Percentiles rank a stretch among this genome's conserved stretches.
Conservation (phyloP, 73 alveolate species). For the Paramecium caudatum region DNA sequence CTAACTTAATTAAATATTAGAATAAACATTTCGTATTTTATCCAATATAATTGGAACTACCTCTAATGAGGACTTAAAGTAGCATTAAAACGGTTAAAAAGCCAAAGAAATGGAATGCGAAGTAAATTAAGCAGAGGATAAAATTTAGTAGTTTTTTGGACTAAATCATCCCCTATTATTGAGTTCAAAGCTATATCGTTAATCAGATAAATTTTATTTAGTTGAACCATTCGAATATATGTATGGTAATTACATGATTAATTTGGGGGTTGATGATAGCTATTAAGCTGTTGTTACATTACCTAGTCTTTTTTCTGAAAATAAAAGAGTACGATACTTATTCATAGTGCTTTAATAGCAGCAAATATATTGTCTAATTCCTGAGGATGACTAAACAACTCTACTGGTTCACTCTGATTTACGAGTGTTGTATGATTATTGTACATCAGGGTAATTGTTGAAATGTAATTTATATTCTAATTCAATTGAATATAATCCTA, state of each 20-base stretch:
- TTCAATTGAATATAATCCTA: neutral
- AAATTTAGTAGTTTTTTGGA: neutral
- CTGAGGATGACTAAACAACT: constrained; percentile 39
- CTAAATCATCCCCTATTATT: constrained; percentile 18
- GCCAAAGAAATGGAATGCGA: too few relatives aligned
- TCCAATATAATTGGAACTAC: too few relatives aligned
- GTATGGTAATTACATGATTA: constrained; percentile 9
- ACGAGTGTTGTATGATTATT: neutral
- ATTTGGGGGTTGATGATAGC: neutral
- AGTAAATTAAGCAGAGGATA: too few relatives aligned
- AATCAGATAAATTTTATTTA: neutral
- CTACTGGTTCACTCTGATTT: neutral
- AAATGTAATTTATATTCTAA: neutral
- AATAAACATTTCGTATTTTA: too few relatives aligned
- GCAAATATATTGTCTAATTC: neutral
- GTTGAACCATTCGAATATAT: constrained; percentile 6
- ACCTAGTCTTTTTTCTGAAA: constrained; percentile 15
- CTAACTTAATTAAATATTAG: too few relatives aligned
- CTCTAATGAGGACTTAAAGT: too few relatives aligned
- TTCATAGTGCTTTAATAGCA: neutral
- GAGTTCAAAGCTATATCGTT: neutral
- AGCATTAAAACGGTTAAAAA: too few relatives aligned
- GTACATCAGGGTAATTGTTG: neutral
- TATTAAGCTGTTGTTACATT: neutral
- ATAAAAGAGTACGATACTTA: neutral